These are phyloP conservation scores for Ilex paraguariensis DNA, from an alignment of 305 asterid species.

Conservation along the genomic window DNA sequence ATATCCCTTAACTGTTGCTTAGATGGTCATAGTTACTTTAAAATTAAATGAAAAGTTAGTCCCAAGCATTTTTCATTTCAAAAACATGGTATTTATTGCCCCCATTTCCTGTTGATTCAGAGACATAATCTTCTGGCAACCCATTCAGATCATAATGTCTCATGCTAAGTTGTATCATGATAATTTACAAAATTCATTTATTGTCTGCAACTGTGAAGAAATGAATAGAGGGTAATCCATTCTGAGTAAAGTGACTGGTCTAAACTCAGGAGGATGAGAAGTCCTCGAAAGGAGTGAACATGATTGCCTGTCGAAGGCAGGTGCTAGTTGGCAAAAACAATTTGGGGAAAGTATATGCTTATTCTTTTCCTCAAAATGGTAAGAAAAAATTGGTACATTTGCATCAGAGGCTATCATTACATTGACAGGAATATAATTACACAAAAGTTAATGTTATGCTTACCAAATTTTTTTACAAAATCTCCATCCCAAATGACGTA, in stretches of 20 bases:
- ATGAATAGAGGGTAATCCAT: not conserved
- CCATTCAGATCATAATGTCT: slow-evolving; percentile 20
- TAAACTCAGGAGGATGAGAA: slow-evolving; percentile 5
- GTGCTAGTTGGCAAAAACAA: slow-evolving; percentile 15
- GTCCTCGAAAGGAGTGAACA: slow-evolving; percentile 19
- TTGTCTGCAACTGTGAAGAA: no score
- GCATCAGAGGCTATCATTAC: no score
- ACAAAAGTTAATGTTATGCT: not conserved
- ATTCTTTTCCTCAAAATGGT: not conserved
- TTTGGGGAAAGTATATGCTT: slow-evolving; percentile 18
- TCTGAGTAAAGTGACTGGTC: slow-evolving; percentile 1
- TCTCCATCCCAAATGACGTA: not conserved
- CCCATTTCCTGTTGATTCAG: slow-evolving; percentile 6
- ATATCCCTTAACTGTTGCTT: no score
- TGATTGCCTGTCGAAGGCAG: slow-evolving; percentile 13
- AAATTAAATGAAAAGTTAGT: no score
- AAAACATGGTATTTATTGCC: slow-evolving; percentile 19
- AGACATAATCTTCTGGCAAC: slow-evolving; percentile 19
- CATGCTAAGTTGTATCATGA: slow-evolving; percentile 4
- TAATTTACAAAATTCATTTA: no score
- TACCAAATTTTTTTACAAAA: slow-evolving; percentile 5
- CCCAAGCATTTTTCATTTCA: slow-evolving; percentile 1
- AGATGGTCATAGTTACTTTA: no score
- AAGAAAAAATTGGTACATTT: no score
- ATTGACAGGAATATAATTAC: no score